Evolutionary conservation across 1,139 yeast species (phyloP), one percentile per base, ranked within the genome.

Genomic region (Blastobotrys malaysiensis): DNA sequence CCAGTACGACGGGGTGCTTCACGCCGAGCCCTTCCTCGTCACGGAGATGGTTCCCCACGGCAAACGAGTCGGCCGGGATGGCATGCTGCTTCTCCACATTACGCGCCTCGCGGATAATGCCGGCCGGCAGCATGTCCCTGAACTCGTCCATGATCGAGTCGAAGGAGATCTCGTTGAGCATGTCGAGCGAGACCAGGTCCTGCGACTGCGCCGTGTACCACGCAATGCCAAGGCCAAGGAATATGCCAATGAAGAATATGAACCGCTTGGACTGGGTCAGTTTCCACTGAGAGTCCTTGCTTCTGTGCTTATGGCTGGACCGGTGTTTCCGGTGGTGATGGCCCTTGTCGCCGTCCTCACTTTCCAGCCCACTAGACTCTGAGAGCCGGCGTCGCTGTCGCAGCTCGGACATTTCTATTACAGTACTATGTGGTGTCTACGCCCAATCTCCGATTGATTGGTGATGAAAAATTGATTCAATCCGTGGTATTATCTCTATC

Each of bases 1-100:
- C 90, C 83, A 93, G 79, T 9, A 93, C 81, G 13, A 93, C 96
- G 14, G 96, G 96, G 69, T 81, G 78, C 58, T 86, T 81, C 0
- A 82, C 77, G 0, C 76, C 67, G 50, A 80, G 69, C 36, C 84
- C 81, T 47, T 80, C 78, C 47, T 80, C 78, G 5, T 73, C 68
- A 21, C 72, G 73, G 75, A 91, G 73, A 51, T 86, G 76, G 61
- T 78, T 80, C 1, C 99, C 99, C 21, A 90, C 96, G 0, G 95
- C 88, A 71, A 93, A 93, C 51, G 89, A 82, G 57, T 88, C 95
- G 5, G 95, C 64, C 45, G 65, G 56, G 39, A 59, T 56, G 1
- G 61, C 56, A 27, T 63, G 69, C 16, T 65, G 63, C 54, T 69
- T 69, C 53, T 79, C 80, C 43, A 81, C 71, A 58, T 85, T 90